A percentile compares a stretch with the other conserved stretches of the same genome.
Conservation (phyloP, 169 alveolate species). For the Cryptosporidium andersoni region DNA sequence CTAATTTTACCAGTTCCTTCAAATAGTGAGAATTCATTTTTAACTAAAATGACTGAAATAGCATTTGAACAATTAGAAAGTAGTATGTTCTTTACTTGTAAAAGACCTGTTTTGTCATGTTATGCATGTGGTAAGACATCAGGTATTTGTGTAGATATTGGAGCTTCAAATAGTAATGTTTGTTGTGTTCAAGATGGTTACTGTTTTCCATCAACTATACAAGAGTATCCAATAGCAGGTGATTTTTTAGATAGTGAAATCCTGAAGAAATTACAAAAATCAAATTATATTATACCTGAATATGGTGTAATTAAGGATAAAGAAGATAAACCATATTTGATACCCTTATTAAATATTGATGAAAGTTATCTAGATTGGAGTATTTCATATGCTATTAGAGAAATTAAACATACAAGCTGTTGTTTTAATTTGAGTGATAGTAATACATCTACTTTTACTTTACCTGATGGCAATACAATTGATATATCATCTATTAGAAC, state of each 20-base stretch:
- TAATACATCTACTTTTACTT: conserved; percentile 11
- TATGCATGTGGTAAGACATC: conserved; percentile 68
- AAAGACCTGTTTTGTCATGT: conserved; percentile 59
- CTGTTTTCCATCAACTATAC: conserved; percentile 46
- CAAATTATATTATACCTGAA: conserved; percentile 37
- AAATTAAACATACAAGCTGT: conserved; percentile 25
- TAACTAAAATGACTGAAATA: conserved; percentile 29
- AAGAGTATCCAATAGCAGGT: conserved; percentile 65
- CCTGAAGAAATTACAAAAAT: conserved; percentile 38
- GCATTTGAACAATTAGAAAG: conserved; percentile 62
- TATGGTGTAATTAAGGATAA: conserved; percentile 18
- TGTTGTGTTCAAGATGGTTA: conserved; percentile 69
- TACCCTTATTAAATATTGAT: conserved; percentile 47
- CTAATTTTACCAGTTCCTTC: conserved; percentile 36
- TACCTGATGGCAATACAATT: conserved; percentile 59
- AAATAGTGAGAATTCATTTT: background rate
- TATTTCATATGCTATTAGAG: conserved; percentile 28
- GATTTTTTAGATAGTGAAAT: conserved; percentile 59
- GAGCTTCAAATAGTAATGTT: conserved; percentile 58
- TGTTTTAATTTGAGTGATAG: background rate
- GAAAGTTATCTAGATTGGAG: conserved; percentile 52
- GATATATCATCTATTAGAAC: conserved; percentile 49
- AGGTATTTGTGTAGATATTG: conserved; percentile 62
- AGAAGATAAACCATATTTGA: conserved; percentile 1
- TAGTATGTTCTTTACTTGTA: conserved; percentile 35